phyloP scores from a whole-genome alignment of 2,329 filamentous ascomycete genomes.

The Dactylellina cionopaga region DNA sequence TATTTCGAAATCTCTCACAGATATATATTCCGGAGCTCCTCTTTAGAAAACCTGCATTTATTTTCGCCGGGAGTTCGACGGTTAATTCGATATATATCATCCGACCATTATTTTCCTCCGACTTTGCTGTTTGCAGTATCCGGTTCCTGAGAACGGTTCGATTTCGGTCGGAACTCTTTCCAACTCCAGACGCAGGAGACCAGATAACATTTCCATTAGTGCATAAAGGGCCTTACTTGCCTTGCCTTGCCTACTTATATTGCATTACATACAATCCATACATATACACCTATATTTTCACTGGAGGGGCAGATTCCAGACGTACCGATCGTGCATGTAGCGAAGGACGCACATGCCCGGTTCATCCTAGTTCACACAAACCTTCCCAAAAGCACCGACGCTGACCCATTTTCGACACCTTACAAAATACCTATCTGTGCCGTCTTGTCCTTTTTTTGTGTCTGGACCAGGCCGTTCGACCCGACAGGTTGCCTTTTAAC shows the following conservation, averaged over 20 bases:
- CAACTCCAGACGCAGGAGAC: constrained; percentile 10
- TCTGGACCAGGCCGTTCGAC: constrained; percentile 30
- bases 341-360: constrained; percentile 36
- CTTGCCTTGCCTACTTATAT: too few species aligned
- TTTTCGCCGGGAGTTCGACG: too few species aligned
- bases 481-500: constrained; percentile 18
- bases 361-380: constrained; percentile 38
- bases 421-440: background rate
- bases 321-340: constrained; percentile 39
- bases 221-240: too few species aligned
- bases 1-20: background rate
- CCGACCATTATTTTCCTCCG: background rate
- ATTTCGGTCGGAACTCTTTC: constrained; percentile 31
- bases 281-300: too few species aligned
- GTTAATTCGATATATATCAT: too few species aligned
- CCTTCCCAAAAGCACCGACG: background rate
- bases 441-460: background rate
- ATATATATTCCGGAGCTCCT: constrained; percentile 14
- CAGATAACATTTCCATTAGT: too few species aligned
- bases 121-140: constrained; percentile 48
- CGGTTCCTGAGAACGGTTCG: constrained; percentile 31
- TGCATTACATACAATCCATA: too few species aligned
- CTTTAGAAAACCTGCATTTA: too few species aligned
- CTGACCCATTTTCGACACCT: background rate
- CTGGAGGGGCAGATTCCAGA: too few species aligned